Evolutionary conservation across 31 red algal species (phyloP).

Genomic region (Asparagopsis taxiformis): DNA sequence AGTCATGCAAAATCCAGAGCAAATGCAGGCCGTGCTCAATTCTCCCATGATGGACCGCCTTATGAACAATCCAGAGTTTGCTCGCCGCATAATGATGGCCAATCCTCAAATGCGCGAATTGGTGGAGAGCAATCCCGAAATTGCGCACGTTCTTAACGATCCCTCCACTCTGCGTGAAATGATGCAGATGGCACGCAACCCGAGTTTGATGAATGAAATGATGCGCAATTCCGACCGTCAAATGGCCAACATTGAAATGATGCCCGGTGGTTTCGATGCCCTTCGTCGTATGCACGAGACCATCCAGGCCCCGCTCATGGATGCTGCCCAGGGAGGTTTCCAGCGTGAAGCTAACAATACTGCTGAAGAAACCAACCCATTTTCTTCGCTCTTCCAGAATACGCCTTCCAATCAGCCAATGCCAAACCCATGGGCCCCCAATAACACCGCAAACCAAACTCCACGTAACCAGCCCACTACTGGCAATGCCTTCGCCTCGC

Average conservation of each 20-base stretch:
- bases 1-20: conserved; percentile 80
- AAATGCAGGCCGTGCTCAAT: conserved; percentile 92
- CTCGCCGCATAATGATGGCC: conserved; percentile 89
- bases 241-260: conserved; percentile 99
- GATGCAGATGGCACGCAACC: conserved; percentile 96
- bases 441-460: conserved; percentile 7
- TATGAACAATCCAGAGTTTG: conserved; percentile 93
- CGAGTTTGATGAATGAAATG: conserved; percentile 96
- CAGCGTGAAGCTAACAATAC: conserved; percentile 13
- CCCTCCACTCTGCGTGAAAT: conserved; percentile 90
- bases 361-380: conserved; percentile 48
- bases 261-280: conserved; percentile 99
- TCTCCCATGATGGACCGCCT: conserved; percentile 93
- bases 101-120: conserved; percentile 96
- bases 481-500: conserved; percentile 35
- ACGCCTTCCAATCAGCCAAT: conserved; percentile 74
- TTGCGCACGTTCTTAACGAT: conserved; percentile 95
- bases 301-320: conserved; percentile 92
- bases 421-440: conserved; percentile 88
- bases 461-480: neutral
- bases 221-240: conserved; percentile 93
- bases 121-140: conserved; percentile 92
- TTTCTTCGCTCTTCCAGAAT: conserved; percentile 77
- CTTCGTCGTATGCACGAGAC: conserved; percentile 96
- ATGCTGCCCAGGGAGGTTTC: conserved; percentile 46